Conservation (phyloP, 176 grass and related monocot genomes). For the Puccinellia tenuiflora region DNA sequence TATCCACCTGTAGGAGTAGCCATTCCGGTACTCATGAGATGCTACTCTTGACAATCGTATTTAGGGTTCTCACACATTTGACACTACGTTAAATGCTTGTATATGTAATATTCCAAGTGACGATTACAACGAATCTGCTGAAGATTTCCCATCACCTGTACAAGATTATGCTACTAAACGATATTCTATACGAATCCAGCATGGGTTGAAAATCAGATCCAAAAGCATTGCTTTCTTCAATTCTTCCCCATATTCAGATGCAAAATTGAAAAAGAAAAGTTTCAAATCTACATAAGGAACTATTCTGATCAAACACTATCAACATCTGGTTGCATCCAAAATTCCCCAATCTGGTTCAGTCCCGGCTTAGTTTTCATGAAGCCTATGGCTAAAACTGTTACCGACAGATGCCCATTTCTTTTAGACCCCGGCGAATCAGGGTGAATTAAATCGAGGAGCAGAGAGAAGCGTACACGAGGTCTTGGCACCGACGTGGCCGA, state of each 20-base stretch:
- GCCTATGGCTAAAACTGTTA: not conserved
- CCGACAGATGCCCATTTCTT: not conserved
- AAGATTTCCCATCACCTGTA: constrained; percentile 3
- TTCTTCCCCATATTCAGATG: not conserved
- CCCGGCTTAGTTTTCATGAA: not conserved
- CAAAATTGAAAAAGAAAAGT: not conserved
- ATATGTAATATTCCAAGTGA: not conserved
- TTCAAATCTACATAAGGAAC: not conserved
- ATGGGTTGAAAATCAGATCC: not conserved
- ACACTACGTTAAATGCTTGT: not conserved
- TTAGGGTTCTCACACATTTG: not conserved
- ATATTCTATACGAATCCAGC: not conserved
- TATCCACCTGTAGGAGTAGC: constrained; percentile 50
- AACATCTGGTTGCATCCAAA: not conserved
- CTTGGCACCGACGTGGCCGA: constrained; percentile 76
- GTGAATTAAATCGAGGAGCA: not conserved
- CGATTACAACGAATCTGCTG: not conserved
- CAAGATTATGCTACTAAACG: not conserved
- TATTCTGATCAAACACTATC: not conserved
- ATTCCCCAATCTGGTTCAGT: not conserved
- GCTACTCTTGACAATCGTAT: not conserved
- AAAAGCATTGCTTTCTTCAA: not conserved
- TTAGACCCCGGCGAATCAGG: not conserved
- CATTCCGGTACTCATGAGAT: not conserved
- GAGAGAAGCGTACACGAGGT: constrained; percentile 43